A percentile compares a stretch with the other conserved stretches of the same genome.
Evolutionary conservation across 2,329 filamentous ascomycete genomes (phyloP).

Genomic region (Phaeosphaeriaceae sp.): DNA sequence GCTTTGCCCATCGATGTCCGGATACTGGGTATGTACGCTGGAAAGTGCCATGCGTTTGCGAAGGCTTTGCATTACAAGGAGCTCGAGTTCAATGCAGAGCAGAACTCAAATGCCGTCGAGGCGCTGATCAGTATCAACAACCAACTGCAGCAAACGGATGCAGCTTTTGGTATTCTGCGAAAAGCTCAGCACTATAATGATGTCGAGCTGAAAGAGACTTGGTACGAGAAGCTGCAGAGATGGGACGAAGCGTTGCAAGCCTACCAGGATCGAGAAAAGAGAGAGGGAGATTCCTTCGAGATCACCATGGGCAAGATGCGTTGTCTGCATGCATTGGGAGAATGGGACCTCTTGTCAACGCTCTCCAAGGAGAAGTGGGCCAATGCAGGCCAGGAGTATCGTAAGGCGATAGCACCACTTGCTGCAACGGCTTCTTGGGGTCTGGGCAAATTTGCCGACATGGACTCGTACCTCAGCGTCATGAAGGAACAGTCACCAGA

Average conservation of each 20-base stretch:
- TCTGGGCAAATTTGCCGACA: conserved; percentile 93
- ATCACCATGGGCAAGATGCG: conserved; percentile 99
- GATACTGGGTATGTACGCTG: conserved; percentile 91
- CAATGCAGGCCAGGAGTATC: conserved; percentile 84
- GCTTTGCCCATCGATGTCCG: conserved; percentile 96
- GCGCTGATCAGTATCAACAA: conserved; percentile 99
- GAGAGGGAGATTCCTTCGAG: conserved; percentile 77
- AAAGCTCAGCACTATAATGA: conserved; percentile 96
- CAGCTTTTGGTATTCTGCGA: conserved; percentile 94
- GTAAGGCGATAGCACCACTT: conserved; percentile 88
- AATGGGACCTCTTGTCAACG: conserved; percentile 92
- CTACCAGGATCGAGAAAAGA: conserved; percentile 85
- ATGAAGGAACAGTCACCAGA: conserved; percentile 96
- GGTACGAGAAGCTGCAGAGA: conserved; percentile 97
- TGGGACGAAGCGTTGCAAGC: conserved; percentile 97
- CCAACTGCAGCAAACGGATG: conserved; percentile 97
- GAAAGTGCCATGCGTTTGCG: conserved; percentile 95
- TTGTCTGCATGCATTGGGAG: conserved; percentile 93
- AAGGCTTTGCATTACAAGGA: conserved; percentile 99
- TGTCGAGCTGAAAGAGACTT: conserved; percentile 95
- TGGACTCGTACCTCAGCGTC: conserved; percentile 95
- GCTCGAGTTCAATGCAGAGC: conserved; percentile 95
- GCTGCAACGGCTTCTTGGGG: conserved; percentile 97
- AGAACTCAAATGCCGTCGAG: conserved; percentile 93
- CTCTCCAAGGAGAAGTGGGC: conserved; percentile 94